These are phyloP conservation scores for Fusarium concolor DNA, from an alignment of 2,329 filamentous ascomycete genomes.

Conservation along the genomic window DNA sequence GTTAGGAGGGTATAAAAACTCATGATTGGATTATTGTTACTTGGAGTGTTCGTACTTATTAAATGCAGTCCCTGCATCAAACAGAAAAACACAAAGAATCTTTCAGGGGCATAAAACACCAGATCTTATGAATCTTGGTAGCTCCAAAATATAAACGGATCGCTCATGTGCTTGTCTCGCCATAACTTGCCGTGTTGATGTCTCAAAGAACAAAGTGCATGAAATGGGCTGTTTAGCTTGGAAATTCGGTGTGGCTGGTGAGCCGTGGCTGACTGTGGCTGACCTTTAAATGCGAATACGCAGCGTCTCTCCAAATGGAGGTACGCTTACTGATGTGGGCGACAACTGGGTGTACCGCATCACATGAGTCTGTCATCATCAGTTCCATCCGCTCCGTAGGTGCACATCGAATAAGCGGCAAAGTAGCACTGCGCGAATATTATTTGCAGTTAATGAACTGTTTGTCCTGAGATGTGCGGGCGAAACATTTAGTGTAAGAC, in stretches of 20 bases:
- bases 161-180: no score
- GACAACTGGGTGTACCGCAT: constrained; percentile 11
- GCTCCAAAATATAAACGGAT: no score
- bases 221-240: neutral
- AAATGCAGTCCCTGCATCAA: no score
- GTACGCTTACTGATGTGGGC: neutral
- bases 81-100: no score
- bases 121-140: no score
- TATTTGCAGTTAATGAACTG: neutral
- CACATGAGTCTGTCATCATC: constrained; percentile 28
- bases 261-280: constrained; percentile 7
- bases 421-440: neutral
- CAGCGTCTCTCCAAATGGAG: neutral
- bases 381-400: neutral
- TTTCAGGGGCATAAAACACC: no score
- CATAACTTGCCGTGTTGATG: no score
- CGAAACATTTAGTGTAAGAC: neutral
- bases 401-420: neutral
- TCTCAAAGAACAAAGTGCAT: neutral
- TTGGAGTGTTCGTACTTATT: no score
- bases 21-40: no score
- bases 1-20: no score
- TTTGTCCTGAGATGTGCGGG: neutral
- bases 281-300: neutral
- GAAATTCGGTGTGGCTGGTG: neutral